Base-by-base conservation (phyloP, 331 rosid genomes). In the Pyracantha coccinea region DNA sequence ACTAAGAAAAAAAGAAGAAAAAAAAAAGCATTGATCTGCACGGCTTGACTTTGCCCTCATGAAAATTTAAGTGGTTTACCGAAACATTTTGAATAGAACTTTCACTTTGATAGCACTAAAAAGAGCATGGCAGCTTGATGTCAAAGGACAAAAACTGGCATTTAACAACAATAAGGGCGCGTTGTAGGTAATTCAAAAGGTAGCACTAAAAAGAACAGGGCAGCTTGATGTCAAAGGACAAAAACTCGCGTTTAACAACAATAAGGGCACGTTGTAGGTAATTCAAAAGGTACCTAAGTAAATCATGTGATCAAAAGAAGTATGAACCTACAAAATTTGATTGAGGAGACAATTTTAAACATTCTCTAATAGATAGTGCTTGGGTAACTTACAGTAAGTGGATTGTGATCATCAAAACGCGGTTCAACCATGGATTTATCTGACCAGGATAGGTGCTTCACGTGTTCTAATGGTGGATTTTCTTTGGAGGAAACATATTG, bases 381-480 rank as follows among this genome's bases (percentile, higher is more conserved):
- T 60, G 1, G 20, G 28, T 59, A 47, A 60, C 69, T 73, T 73
- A 73, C 59, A 23, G 4, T 33, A 28, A 16, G 17, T 59, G 57
- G 3, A 3, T 17, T 70, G 57, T 71, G 77, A 66, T 77, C 84
- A 75, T 38, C 73, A 45, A 71, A 77, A 79, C 75, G 74, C 59
- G 66, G 73, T 61, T 77, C 73, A 75, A 23, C 88, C 78, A 65
- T 75, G 65, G 84, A 41, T 69, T 85, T 77, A 77, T 86, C 80
- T 1, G 84, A 80, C 79, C 61, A 78, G 54, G 88, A 74, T 7
- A 31, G 63, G 25, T 60, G 60, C 60, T 70, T 77, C 81, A 80
- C 87, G 67, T 74, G 31, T 59, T 61, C 62, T 32, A 79, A 52
- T 17, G 61, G 55, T 66, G 75, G 50, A 19, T 84, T 74, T 19